phyloP scores from a whole-genome alignment of 768 basidiomycete genomes.

The Pulveroboletus sp. region DNA sequence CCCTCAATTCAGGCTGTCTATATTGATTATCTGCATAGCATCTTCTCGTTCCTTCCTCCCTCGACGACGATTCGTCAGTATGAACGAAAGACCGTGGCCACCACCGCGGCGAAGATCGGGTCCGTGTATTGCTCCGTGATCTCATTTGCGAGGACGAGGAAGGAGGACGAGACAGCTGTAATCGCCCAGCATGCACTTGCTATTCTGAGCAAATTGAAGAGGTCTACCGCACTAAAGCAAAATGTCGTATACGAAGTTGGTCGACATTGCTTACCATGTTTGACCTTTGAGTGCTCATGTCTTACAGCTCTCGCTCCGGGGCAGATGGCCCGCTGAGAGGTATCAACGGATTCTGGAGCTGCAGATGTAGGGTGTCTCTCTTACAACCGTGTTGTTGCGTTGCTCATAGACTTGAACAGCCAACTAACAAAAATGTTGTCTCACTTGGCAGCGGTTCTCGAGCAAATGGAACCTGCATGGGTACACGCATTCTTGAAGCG shows the following conservation, averaged over 20 bases:
- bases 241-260: constrained; percentile 67
- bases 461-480: constrained; percentile 74
- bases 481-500: constrained; percentile 67
- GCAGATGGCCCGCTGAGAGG: constrained; percentile 75
- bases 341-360: constrained; percentile 66
- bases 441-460: constrained; percentile 68
- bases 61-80: constrained; percentile 70
- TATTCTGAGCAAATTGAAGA: constrained; percentile 66
- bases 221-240: constrained; percentile 49
- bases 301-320: constrained; percentile 64
- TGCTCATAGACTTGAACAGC: constrained; percentile 33
- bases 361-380: constrained; percentile 48
- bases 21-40: constrained; percentile 31
- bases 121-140: constrained; percentile 71
- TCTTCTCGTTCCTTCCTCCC: constrained; percentile 73
- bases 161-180: constrained; percentile 44
- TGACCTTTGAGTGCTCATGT: not conserved
- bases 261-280: not conserved
- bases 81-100: constrained; percentile 65
- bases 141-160: constrained; percentile 59
- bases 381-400: not conserved
- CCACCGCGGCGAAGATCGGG: constrained; percentile 63
- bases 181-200: constrained; percentile 68
- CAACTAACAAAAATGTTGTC: constrained; percentile 66
- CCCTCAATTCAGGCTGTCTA: not conserved